Conservation (phyloP, 306 rosid genomes). For the Pyrus betulifolia region DNA sequence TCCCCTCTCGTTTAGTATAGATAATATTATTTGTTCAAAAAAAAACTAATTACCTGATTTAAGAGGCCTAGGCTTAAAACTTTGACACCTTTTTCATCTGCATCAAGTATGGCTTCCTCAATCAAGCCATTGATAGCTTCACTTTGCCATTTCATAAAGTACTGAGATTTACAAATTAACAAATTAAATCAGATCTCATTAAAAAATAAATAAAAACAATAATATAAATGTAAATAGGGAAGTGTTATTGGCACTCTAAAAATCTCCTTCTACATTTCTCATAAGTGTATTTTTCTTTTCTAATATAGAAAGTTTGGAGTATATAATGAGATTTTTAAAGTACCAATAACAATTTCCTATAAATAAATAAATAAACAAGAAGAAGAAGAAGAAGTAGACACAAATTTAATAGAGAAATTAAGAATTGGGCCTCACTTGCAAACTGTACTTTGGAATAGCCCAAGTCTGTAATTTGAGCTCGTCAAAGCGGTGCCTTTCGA, state of each 20-base stretch:
- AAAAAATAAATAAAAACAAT: background rate
- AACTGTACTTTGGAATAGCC: conserved; percentile 26
- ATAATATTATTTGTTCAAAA: too few species aligned
- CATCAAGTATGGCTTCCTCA: conserved; percentile 29
- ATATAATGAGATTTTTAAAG: too few species aligned
- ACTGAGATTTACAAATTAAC: conserved; percentile 5
- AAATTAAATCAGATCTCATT: background rate
- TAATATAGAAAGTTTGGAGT: too few species aligned
- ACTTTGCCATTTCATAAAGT: conserved; percentile 16
- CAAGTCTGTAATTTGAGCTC: conserved; percentile 29
- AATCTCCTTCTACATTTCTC: too few species aligned
- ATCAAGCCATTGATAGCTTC: conserved; percentile 24
- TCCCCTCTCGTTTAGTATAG: fast-evolving
- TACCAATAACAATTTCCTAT: too few species aligned
- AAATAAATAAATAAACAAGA: background rate
- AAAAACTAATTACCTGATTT: conserved; percentile 23
- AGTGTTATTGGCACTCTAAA: too few species aligned
- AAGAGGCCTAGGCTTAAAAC: conserved; percentile 34
- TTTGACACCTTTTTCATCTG: conserved; percentile 29
- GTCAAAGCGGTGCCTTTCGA: conserved; percentile 19
- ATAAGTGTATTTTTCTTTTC: too few species aligned
- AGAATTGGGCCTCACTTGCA: background rate
- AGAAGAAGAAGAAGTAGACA: too few species aligned
- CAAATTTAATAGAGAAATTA: background rate
- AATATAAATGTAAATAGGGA: background rate